Base-by-base conservation (phyloP, 176 grass and related monocot species). In the Musa schizocarpa region DNA sequence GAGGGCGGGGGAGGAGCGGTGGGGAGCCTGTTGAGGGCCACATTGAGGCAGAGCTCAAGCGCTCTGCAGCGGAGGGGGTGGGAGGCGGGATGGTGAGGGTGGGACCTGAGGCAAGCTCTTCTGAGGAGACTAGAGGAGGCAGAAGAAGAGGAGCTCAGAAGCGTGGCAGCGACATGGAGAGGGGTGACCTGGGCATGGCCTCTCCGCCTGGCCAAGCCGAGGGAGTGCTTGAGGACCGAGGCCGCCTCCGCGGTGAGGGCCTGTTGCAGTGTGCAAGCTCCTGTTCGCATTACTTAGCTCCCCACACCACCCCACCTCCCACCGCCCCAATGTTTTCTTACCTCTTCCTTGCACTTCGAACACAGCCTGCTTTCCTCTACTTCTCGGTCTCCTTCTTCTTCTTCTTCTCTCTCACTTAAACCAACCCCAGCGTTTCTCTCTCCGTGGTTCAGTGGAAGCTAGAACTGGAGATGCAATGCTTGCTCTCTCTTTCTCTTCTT, bases 231-330 rank as follows among this genome's bases (percentile, higher is more conserved):
- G 57, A 96, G 89, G 69, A 92, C 87, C 34, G 93, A 82, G 81
- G 89, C 89, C 76, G 93, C 93, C 89, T 96, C 93, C 76, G 89
- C 87, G 77, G 89, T 92, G 59, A 96, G 93, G 79, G 93, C 88
- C 93, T 96, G 93, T 72, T 96, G 93, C 69, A 96, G 78, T 29
- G 93, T 90, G 81, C 82, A 87, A 68, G 84, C 87, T 51, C 93
- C 89, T 68, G 89, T 89, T 50, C 93, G 93, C 89, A 96, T 96
- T 78, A 80, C 89, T 85, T 63, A 63, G 69, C 57, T 7, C 62
- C 54, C 71, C 68, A 61, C 25, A 50, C 73, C 76, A 66, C 64
- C 81, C 81, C 82, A 3, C 29, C 34, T 0, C 34, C 34, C 53
- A 21, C 79, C 53, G 63, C 85, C 65, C 71, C 29, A 7, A 20